Evolutionary conservation across 2,329 filamentous ascomycete species (phyloP), one percentile per base, ranked within the genome.

Genomic region (Coniochaeta ligniaria): DNA sequence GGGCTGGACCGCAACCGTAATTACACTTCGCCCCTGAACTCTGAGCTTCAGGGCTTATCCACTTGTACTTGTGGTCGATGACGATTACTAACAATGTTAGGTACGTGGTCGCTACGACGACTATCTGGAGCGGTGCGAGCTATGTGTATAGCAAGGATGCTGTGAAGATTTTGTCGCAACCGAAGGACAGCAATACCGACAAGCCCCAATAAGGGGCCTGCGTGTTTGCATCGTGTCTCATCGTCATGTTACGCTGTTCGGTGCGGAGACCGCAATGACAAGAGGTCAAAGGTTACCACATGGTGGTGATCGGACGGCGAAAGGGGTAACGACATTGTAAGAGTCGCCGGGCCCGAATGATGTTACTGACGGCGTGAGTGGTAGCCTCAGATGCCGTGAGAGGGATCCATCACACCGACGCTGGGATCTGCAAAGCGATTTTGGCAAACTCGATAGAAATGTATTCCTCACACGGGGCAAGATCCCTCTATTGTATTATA

Each of bases 111-210:
- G 93, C 92, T 0, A 84, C 82, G 0, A 99, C 95, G 4, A 99
- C 95, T 0, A 75, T 96, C 6, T 98, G 93, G 91, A 97, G 92
- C 64, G 95, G 95, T 8, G 80, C 93, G 16, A 96, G 93, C 73
- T 99, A 99, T 72, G 81, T 96, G 7, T 96, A 89, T 72, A 91
- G 86, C 66, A 96, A 95, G 72, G 89, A 96, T 68, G 94, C 92
- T 0, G 93, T 98, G 35, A 96, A 89, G 73, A 97, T 98, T 60
- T 73, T 98, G 47, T 73, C 75, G 0, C 68, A 74, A 55, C 64
- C 64, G 33, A 69, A 64, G 58, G 58, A 59, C 14, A 17, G 54
- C 31, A 11, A 57, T 11, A 22, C 24, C 22, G 58, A 58, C n/a
- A 54, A 59, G 22, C 55, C 16, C 28, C 36, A 33, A 36, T 62